phyloP scores from a whole-genome alignment of 2,329 filamentous ascomycete species.

The Aspergillus luchuensis region DNA sequence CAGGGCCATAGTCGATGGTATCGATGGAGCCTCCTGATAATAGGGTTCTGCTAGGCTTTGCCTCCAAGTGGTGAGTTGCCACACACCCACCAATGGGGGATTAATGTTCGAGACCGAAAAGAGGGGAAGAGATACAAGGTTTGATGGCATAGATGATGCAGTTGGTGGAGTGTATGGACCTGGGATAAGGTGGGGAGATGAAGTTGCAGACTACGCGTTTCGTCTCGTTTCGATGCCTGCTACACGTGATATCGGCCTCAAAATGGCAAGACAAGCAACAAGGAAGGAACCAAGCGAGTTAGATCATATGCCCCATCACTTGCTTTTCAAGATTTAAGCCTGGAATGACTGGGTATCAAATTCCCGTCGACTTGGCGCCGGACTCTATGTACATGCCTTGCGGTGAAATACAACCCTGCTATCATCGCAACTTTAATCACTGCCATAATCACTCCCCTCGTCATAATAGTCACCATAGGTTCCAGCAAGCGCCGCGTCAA shows the following conservation, averaged over 20 bases:
- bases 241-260: neutral
- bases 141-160: neutral
- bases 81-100: neutral
- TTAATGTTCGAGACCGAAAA: neutral
- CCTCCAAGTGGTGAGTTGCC: neutral
- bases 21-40: neutral
- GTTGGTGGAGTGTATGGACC: neutral
- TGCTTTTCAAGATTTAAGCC: neutral
- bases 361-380: conserved; percentile 1
- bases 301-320: no score
- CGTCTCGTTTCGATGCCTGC: neutral
- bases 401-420: conserved; percentile 7
- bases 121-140: neutral
- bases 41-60: neutral
- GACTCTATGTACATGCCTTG: conserved; percentile 12
- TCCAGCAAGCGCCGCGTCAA: conserved; percentile 43
- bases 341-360: conserved; percentile 6
- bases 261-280: neutral
- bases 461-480: conserved; percentile 37
- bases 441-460: conserved; percentile 39
- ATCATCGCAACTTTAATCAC: conserved; percentile 25
- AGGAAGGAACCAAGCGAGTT: neutral
- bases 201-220: neutral
- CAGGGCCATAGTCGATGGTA: neutral
- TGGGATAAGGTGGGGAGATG: neutral